Percentiles rank a stretch among this genome's conserved stretches.
Conservation (phyloP, 495 filamentous ascomycete species). For the Extremus antarcticus region DNA sequence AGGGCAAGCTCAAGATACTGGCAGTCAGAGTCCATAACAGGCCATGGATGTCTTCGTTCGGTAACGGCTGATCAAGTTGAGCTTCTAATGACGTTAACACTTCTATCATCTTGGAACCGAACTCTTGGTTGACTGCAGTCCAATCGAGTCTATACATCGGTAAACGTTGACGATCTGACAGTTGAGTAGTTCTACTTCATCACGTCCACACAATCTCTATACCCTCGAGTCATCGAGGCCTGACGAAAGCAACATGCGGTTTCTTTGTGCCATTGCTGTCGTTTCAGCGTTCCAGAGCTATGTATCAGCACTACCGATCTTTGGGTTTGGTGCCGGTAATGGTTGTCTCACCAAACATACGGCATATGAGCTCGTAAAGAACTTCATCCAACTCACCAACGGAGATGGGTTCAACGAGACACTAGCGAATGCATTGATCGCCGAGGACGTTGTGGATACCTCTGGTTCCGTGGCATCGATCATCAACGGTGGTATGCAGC, state of each 20-base stretch:
- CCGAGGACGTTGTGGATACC: not conserved
- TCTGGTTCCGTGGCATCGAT: not conserved
- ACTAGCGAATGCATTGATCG: not conserved
- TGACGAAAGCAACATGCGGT: not conserved
- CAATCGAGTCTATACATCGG: too few species aligned
- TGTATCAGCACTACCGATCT: not conserved
- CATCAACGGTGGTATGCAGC: not conserved
- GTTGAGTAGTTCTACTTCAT: too few species aligned
- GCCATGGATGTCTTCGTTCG: too few species aligned
- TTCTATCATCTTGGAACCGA: too few species aligned
- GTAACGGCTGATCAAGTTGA: too few species aligned
- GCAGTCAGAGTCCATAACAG: too few species aligned
- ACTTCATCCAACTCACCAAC: slow-evolving; percentile 1
- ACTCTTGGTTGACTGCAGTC: too few species aligned
- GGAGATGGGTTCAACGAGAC: not conserved
- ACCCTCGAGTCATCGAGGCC: too few species aligned
- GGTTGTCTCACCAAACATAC: not conserved
- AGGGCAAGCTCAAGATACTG: too few species aligned
- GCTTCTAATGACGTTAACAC: too few species aligned
- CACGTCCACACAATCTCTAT: not conserved
- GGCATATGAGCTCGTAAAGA: not conserved
- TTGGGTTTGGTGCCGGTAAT: not conserved
- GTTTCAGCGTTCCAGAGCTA: not conserved
- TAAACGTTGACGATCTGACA: too few species aligned
- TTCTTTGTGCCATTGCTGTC: not conserved